Conservation (phyloP, 2,329 filamentous ascomycete species). For the Trichoderma sp. region DNA sequence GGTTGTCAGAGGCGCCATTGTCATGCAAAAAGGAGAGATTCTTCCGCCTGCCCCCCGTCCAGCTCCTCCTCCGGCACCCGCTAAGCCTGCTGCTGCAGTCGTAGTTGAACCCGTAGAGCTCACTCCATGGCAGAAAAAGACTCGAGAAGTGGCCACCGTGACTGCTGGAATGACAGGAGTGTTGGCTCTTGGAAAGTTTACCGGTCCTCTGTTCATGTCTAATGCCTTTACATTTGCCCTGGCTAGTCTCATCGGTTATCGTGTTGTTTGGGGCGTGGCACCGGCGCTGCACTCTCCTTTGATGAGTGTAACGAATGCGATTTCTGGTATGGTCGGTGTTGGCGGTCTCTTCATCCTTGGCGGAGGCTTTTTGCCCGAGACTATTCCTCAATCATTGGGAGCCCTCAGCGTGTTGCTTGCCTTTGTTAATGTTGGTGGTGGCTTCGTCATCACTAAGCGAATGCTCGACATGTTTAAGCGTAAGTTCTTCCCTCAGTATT, state of each 20-base stretch:
- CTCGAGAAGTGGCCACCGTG: slow-evolving; percentile 70
- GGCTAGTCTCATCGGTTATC: slow-evolving; percentile 81
- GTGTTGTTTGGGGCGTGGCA: slow-evolving; percentile 81
- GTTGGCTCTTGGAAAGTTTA: slow-evolving; percentile 75
- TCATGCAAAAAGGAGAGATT: slow-evolving; percentile 74
- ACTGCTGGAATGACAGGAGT: slow-evolving; percentile 76
- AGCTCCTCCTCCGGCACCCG: slow-evolving; percentile 52
- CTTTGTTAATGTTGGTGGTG: slow-evolving; percentile 85
- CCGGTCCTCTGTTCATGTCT: slow-evolving; percentile 80
- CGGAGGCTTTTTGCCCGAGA: slow-evolving; percentile 73
- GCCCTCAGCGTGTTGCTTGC: slow-evolving; percentile 78
- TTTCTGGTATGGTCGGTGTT: slow-evolving; percentile 87
- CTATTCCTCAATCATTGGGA: slow-evolving; percentile 74
- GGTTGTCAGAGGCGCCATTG: slow-evolving; percentile 81
- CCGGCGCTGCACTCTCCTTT: slow-evolving; percentile 83
- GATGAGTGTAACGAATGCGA: slow-evolving; percentile 93
- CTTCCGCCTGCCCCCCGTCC: slow-evolving; percentile 73
- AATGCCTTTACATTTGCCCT: slow-evolving; percentile 84
- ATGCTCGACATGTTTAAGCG: slow-evolving; percentile 93
- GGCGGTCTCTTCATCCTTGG: slow-evolving; percentile 88
- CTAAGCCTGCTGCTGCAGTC: slow-evolving; percentile 46
- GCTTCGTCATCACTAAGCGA: slow-evolving; percentile 87
- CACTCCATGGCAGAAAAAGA: slow-evolving; percentile 78
- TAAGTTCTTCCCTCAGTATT: slow-evolving; percentile 31
- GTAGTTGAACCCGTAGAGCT: slow-evolving; percentile 57